A percentile compares a stretch with the other conserved stretches of the same genome.
Evolutionary conservation across 192 early-diverging fungal genomes (phyloP).

Genomic region (Podila minutissima): DNA sequence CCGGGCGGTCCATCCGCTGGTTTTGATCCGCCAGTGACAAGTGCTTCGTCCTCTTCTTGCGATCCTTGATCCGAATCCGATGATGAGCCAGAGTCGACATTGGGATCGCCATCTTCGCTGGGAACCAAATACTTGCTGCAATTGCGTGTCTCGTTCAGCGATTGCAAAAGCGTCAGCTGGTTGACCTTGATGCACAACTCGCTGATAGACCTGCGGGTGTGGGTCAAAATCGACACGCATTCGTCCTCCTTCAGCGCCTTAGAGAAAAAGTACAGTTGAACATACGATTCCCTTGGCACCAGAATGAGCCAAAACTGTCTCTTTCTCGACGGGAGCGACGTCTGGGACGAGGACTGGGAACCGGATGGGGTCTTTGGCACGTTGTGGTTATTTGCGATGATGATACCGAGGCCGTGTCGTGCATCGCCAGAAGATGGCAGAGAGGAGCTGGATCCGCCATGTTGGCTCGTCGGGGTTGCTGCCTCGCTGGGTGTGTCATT

Average conservation of each 20-base stretch:
- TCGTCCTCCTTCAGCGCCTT: conserved; percentile 61
- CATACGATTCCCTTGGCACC: conserved; percentile 57
- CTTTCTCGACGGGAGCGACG: conserved; percentile 9
- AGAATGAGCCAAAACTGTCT: conserved; percentile 75
- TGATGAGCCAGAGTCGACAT: conserved; percentile 33
- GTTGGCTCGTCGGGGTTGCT: neutral
- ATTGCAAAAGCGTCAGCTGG: conserved; percentile 65
- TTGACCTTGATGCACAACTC: conserved; percentile 75
- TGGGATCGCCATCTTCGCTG: conserved; percentile 22
- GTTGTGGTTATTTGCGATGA: conserved; percentile 35
- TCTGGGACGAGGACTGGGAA: neutral
- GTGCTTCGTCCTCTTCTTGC: conserved; percentile 67
- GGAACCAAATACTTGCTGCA: conserved; percentile 65
- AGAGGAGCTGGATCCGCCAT: neutral
- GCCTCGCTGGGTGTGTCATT: neutral
- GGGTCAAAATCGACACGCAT: conserved; percentile 62
- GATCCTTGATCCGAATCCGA: conserved; percentile 60
- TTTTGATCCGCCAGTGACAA: conserved; percentile 27
- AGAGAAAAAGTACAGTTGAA: conserved; percentile 78
- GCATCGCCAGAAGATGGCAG: conserved; percentile 50
- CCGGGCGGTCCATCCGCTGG: conserved; percentile 16
- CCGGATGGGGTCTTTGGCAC: conserved; percentile 1
- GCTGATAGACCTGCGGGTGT: conserved; percentile 62
- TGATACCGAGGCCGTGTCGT: conserved; percentile 64
- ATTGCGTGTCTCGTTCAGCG: conserved; percentile 66